Conservation (phyloP, 2,329 filamentous ascomycete genomes). For the Fonsecaea pedrosoi region DNA sequence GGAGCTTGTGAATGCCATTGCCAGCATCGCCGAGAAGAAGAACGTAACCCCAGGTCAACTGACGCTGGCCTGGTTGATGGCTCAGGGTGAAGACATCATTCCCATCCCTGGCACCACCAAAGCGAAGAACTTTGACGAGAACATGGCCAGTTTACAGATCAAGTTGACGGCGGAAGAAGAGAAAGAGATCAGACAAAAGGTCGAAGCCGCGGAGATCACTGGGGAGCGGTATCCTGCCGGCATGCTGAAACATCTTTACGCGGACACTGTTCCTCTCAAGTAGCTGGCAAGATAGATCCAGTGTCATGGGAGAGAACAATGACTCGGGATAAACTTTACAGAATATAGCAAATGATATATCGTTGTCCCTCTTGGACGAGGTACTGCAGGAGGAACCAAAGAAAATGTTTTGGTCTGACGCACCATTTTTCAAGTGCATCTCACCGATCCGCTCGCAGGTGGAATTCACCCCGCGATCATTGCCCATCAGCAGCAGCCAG, state of each 20-base stretch:
- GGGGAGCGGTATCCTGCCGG: conserved; percentile 8
- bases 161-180: conserved; percentile 55
- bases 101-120: conserved; percentile 51
- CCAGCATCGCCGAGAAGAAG: conserved; percentile 54
- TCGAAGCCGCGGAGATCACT: conserved; percentile 39
- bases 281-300: not conserved
- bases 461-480: not conserved
- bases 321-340: too few relatives aligned
- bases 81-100: conserved; percentile 48
- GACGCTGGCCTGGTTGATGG: conserved; percentile 58
- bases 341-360: too few relatives aligned
- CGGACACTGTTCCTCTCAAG: conserved; percentile 15
- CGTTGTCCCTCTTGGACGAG: too few relatives aligned
- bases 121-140: conserved; percentile 42
- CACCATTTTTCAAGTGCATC: not conserved
- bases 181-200: conserved; percentile 56
- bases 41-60: conserved; percentile 55
- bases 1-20: conserved; percentile 54
- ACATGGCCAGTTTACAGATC: conserved; percentile 42
- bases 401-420: conserved; percentile 2
- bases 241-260: conserved; percentile 15
- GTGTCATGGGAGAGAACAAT: too few relatives aligned
- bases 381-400: not conserved
- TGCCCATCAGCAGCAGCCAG: not conserved
- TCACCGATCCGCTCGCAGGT: not conserved